Conservation (phyloP, 371 early-diverging fungal genomes). For the Dichotomocladium elegans region DNA sequence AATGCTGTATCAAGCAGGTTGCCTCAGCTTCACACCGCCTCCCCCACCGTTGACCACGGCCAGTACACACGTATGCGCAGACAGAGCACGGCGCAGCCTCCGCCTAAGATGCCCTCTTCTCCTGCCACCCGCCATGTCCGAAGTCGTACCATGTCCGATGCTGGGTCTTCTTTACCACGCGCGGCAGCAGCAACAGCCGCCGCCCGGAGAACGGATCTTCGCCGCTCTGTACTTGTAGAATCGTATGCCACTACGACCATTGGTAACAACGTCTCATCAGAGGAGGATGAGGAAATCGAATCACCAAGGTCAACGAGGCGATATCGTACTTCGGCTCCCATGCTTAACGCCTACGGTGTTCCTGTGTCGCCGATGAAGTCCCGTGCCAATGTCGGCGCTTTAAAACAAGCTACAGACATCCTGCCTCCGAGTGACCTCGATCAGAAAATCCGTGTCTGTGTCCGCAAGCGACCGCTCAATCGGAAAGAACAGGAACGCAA, state of each 20-base stretch:
- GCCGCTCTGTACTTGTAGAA: conserved; percentile 8
- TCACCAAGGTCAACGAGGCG: conserved; percentile 30
- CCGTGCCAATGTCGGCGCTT: conserved; percentile 7
- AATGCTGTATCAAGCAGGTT: not conserved
- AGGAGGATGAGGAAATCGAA: conserved; percentile 18
- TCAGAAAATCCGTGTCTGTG: conserved; percentile 92
- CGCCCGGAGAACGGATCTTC: conserved; percentile 10
- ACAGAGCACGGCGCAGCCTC: conserved; percentile 6
- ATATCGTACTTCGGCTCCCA: conserved; percentile 26
- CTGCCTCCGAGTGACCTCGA: conserved; percentile 46
- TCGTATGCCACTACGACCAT: not conserved
- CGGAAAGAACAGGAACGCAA: conserved; percentile 73
- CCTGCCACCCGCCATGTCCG: conserved; percentile 15
- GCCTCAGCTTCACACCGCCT: conserved; percentile 5
- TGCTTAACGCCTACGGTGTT: conserved; percentile 45
- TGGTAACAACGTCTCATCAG: conserved; percentile 2
- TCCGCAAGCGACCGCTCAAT: conserved; percentile 92
- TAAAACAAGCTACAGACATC: conserved; percentile 2
- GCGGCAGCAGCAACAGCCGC: not conserved
- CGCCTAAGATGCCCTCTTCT: conserved; percentile 1
- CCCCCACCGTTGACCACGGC: conserved; percentile 8
- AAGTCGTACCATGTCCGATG: conserved; percentile 38
- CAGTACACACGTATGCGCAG: conserved; percentile 12
- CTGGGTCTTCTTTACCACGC: conserved; percentile 15
- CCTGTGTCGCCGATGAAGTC: conserved; percentile 7